phyloP scores from a whole-genome alignment of 2,329 filamentous ascomycete species.

The Annulohypoxylon truncatum region DNA sequence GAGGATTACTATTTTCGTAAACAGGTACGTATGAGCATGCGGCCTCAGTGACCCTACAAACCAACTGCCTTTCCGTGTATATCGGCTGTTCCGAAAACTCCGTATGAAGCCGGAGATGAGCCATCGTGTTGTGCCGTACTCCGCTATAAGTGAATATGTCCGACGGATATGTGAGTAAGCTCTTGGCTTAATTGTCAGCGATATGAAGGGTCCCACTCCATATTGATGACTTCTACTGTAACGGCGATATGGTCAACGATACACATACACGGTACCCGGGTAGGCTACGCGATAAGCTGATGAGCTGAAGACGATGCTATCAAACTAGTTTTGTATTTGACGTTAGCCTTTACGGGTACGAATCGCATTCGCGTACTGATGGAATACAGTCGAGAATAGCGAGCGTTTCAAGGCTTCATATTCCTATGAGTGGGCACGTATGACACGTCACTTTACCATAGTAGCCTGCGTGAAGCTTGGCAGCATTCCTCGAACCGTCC shows the following conservation, averaged over 20 bases:
- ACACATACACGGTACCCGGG: not conserved
- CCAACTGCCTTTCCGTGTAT: conserved; percentile 6
- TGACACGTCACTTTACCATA: conserved; percentile 32
- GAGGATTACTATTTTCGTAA: not conserved
- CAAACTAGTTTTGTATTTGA: conserved; percentile 12
- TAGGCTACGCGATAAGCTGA: not conserved
- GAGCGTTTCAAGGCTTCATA: conserved; percentile 12
- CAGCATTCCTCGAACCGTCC: conserved; percentile 27
- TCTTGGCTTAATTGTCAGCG: conserved; percentile 27
- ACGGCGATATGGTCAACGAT: not conserved
- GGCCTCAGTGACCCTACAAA: not conserved
- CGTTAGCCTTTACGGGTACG: conserved; percentile 1
- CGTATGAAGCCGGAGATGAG: conserved; percentile 8
- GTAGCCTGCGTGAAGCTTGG: conserved; percentile 31
- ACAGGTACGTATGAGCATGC: not conserved
- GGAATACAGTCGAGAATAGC: not conserved
- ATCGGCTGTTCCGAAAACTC: conserved; percentile 28
- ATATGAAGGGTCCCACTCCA: not conserved
- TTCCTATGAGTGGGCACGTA: conserved; percentile 23
- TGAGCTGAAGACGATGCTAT: conserved; percentile 2
- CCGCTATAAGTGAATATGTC: conserved; percentile 9
- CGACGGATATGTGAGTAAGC: conserved; percentile 28
- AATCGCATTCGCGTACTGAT: conserved; percentile 8
- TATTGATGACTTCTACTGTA: not conserved
- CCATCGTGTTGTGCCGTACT: conserved; percentile 28